phyloP scores from a whole-genome alignment of 73 alveolate species.

The Breviolum minutum region DNA sequence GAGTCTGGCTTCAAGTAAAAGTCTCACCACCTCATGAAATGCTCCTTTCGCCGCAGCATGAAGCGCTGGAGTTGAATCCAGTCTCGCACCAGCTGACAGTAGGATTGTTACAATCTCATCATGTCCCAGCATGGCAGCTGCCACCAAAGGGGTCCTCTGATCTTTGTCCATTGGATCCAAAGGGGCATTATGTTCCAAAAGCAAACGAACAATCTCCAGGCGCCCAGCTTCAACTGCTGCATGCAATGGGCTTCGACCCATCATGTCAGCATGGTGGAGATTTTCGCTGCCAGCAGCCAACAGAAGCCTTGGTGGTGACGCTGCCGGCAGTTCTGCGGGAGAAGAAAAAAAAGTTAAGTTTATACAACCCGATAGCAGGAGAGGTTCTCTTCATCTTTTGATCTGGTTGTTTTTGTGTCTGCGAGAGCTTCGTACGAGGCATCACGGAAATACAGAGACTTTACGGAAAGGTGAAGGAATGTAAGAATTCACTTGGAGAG shows the following conservation, averaged over 20 bases:
- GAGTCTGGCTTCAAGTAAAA: conserved; percentile 13
- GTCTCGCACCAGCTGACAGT: conserved; percentile 15
- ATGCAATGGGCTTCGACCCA: not conserved
- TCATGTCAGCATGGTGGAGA: not conserved
- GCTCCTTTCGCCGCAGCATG: not conserved
- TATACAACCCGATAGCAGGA: no score
- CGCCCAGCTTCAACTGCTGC: conserved; percentile 24
- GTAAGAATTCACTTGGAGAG: no score
- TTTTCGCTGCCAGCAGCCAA: not conserved
- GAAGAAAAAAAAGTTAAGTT: no score
- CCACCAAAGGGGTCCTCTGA: conserved; percentile 1
- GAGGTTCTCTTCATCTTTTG: no score
- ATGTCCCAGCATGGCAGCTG: not conserved
- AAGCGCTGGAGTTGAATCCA: not conserved
- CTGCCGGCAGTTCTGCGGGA: no score
- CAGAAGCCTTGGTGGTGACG: not conserved
- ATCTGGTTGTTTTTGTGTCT: no score
- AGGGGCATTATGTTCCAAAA: not conserved
- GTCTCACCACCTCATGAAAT: conserved; percentile 8
- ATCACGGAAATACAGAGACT: no score
- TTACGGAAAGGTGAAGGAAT: no score
- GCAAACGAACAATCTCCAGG: conserved; percentile 13
- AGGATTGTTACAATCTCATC: not conserved
- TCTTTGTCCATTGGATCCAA: not conserved
- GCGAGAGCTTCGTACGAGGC: no score